Percentiles rank a stretch among this genome's conserved stretches.
Evolutionary conservation across 768 basidiomycete species (phyloP).

Genomic region (Trichaptum fuscoviolaceum): DNA sequence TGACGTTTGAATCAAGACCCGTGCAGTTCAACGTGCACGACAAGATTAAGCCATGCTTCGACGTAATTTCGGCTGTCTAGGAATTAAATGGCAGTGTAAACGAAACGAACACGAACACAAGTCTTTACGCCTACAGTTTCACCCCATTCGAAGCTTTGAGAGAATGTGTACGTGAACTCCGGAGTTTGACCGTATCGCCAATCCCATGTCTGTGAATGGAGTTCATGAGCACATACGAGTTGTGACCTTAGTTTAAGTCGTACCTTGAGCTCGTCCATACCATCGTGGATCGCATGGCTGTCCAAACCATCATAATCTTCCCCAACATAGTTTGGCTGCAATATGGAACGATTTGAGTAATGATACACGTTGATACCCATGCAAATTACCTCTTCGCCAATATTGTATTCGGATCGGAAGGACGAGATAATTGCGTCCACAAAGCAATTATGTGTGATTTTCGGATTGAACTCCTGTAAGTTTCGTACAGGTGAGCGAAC

Average conservation of each 20-base stretch:
- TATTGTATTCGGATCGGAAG: constrained; percentile 43
- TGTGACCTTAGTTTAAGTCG: constrained; percentile 16
- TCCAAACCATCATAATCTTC: constrained; percentile 39
- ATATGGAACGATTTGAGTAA: background rate
- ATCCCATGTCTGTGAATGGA: constrained; percentile 67
- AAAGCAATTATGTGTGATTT: constrained; percentile 65
- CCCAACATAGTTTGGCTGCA: constrained; percentile 27
- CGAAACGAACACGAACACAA: background rate
- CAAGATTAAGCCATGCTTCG: constrained; percentile 61
- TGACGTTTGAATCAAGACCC: constrained; percentile 19
- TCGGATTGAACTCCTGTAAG: constrained; percentile 47
- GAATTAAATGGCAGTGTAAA: constrained; percentile 6
- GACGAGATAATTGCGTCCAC: constrained; percentile 59
- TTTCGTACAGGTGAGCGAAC: constrained; percentile 93
- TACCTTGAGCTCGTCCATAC: constrained; percentile 72
- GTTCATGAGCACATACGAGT: background rate
- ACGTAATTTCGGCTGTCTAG: constrained; percentile 43
- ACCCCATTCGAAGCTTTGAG: constrained; percentile 34
- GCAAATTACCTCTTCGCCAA: constrained; percentile 29
- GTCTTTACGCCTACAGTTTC: constrained; percentile 29
- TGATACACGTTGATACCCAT: constrained; percentile 11
- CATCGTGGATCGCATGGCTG: constrained; percentile 58
- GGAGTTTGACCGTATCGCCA: constrained; percentile 94
- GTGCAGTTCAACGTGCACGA: background rate
- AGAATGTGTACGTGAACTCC: constrained; percentile 70